phyloP scores from a whole-genome alignment of 2,329 filamentous ascomycete species.

The Colletotrichum limetticola region DNA sequence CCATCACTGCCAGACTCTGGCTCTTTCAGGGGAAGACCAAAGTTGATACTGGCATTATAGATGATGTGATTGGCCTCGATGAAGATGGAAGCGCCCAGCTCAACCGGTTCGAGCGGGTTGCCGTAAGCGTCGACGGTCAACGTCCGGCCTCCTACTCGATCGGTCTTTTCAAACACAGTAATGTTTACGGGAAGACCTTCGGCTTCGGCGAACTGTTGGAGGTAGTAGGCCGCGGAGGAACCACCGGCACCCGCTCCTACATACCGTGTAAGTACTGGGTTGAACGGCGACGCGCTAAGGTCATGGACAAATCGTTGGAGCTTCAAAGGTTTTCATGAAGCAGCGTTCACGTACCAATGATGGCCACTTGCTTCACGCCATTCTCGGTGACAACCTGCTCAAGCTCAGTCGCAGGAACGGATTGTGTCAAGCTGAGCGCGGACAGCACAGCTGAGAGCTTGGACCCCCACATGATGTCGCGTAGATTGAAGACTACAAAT shows the following conservation, averaged over 20 bases:
- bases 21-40: conserved; percentile 72
- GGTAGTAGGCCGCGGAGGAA: conserved; percentile 85
- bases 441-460: conserved; percentile 37
- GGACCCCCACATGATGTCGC: conserved; percentile 31
- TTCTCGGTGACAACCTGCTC: conserved; percentile 36
- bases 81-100: conserved; percentile 93
- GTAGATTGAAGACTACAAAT: not conserved
- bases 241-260: conserved; percentile 90
- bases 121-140: conserved; percentile 84
- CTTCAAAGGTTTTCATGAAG: not conserved
- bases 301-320: not conserved
- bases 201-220: conserved; percentile 75
- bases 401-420: conserved; percentile 29
- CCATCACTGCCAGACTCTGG: conserved; percentile 59
- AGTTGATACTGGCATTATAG: conserved; percentile 75
- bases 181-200: conserved; percentile 76
- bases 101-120: conserved; percentile 75
- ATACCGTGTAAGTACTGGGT: not conserved
- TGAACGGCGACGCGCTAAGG: not conserved
- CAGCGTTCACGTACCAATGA: conserved; percentile 40
- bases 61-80: conserved; percentile 87
- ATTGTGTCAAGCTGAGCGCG: conserved; percentile 33
- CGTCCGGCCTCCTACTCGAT: conserved; percentile 84
- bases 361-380: conserved; percentile 39
- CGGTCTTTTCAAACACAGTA: conserved; percentile 85